These are phyloP conservation scores for Salvia miltiorrhiza DNA, from an alignment of 257 asterid species.

Conservation along the genomic window DNA sequence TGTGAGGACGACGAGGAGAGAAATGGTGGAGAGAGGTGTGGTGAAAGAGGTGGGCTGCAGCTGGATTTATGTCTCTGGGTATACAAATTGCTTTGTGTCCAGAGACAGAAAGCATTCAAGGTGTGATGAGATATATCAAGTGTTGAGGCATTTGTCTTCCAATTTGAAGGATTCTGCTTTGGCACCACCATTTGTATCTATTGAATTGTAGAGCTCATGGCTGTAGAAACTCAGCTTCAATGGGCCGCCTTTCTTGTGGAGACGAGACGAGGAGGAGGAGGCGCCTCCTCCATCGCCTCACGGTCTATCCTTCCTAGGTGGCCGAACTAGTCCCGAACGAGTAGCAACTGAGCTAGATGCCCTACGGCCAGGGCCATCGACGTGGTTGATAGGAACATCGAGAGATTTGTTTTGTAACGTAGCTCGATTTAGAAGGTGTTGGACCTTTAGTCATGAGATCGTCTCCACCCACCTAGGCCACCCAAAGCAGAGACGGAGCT, in stretches of 20 bases:
- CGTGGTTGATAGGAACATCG: not conserved
- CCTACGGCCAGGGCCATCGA: not conserved
- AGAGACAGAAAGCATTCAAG: constrained; percentile 53
- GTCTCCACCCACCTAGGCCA: not conserved
- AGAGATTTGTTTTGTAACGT: not conserved
- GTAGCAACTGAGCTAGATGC: not conserved
- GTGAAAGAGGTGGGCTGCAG: constrained; percentile 83
- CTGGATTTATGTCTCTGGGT: constrained; percentile 72
- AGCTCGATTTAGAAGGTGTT: not conserved
- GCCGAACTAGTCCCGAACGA: not conserved
- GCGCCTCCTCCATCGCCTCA: constrained; percentile 1
- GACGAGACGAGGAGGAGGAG: not conserved
- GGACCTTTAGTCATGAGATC: not conserved
- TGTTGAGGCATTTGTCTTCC: constrained; percentile 46
- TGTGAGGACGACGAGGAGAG: constrained; percentile 59
- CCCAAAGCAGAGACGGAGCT: not conserved
- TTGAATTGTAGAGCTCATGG: constrained; percentile 31
- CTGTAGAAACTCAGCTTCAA: not conserved
- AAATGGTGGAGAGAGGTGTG: constrained; percentile 58
- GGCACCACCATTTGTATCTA: constrained; percentile 28
- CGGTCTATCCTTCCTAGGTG: constrained; percentile 9
- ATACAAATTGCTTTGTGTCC: constrained; percentile 48
- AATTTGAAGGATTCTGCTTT: constrained; percentile 64
- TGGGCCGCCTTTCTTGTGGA: not conserved
- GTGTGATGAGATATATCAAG: constrained; percentile 38